Conservation (phyloP, 2,329 filamentous ascomycete species). For the Verticillium klebahnii region DNA sequence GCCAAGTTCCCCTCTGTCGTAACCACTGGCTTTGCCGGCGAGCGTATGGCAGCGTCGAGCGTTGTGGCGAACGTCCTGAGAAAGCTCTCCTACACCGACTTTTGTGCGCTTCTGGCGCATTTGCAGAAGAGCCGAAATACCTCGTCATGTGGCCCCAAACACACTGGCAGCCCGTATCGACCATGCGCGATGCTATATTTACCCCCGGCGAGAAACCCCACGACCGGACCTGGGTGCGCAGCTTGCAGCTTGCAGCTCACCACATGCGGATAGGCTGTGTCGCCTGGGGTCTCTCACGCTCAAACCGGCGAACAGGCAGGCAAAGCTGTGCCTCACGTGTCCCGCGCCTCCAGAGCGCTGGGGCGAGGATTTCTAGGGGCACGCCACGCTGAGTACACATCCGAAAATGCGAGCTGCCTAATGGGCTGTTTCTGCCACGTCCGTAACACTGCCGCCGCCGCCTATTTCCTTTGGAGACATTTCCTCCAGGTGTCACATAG, state of each 20-base stretch:
- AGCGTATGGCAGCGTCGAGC: not conserved
- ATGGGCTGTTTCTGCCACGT: too few relatives aligned
- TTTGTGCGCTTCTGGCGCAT: not conserved
- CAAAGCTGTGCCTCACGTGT: not conserved
- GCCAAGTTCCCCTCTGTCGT: not conserved
- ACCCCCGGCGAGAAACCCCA: not conserved
- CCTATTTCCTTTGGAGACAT: too few relatives aligned
- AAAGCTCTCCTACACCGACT: not conserved
- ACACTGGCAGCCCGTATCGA: not conserved
- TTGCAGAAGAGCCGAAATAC: not conserved
- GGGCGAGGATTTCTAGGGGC: not conserved
- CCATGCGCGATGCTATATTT: not conserved
- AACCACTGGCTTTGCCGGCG: not conserved
- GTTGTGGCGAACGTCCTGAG: not conserved
- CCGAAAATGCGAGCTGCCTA: too few relatives aligned
- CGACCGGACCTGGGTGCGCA: not conserved
- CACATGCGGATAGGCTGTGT: not conserved
- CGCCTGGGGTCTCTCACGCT: not conserved
- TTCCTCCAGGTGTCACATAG: too few relatives aligned
- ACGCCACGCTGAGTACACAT: too few relatives aligned
- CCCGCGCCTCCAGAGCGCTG: not conserved
- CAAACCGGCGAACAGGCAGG: not conserved
- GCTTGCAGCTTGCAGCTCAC: not conserved
- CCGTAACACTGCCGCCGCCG: too few relatives aligned
- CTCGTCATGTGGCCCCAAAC: not conserved